Percentiles rank a stretch among this genome's conserved stretches.
Evolutionary conservation across 192 early-diverging fungal species (phyloP).

Genomic region (Coemansia sp.): DNA sequence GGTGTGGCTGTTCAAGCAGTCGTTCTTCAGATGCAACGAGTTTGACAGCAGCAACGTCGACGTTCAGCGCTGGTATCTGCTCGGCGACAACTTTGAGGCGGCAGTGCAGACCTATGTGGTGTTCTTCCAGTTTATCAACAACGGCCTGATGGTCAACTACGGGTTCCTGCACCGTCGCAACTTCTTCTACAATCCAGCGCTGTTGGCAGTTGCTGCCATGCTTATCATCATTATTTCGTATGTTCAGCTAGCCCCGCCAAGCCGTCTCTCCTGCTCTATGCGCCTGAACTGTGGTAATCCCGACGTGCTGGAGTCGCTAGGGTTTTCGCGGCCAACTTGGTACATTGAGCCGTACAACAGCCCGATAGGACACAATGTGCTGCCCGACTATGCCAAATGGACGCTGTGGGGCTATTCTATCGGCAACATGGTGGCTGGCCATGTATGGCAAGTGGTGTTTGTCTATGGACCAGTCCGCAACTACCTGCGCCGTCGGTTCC

Average conservation of each 20-base stretch:
- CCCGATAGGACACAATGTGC: slow-evolving; percentile 70
- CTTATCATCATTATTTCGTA: slow-evolving; percentile 59
- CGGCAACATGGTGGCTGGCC: slow-evolving; percentile 32
- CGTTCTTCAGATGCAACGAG: slow-evolving; percentile 78
- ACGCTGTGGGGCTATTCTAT: slow-evolving; percentile 57
- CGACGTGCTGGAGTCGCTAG: slow-evolving; percentile 32
- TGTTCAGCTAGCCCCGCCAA: slow-evolving; percentile 62
- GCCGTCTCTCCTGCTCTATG: slow-evolving; percentile 66
- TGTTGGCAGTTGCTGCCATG: slow-evolving; percentile 54
- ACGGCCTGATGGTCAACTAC: slow-evolving; percentile 67
- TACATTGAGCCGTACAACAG: slow-evolving; percentile 60
- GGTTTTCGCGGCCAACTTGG: slow-evolving; percentile 22
- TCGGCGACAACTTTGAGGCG: slow-evolving; percentile 80
- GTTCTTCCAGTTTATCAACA: slow-evolving; percentile 73
- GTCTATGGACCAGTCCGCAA: slow-evolving; percentile 52
- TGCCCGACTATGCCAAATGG: slow-evolving; percentile 63
- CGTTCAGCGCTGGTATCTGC: slow-evolving; percentile 71
- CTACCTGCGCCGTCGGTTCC: slow-evolving; percentile 24
- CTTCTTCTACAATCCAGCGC: slow-evolving; percentile 63
- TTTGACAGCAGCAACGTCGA: slow-evolving; percentile 67
- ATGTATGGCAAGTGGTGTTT: slow-evolving; percentile 47
- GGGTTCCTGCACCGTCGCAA: slow-evolving; percentile 62
- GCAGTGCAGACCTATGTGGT: slow-evolving; percentile 60
- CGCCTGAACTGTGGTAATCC: slow-evolving; percentile 68
- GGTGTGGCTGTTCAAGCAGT: slow-evolving; percentile 64